Evolutionary conservation across 768 basidiomycete species (phyloP), one percentile per base, ranked within the genome.

Genomic region (Trametes cinnabarina): DNA sequence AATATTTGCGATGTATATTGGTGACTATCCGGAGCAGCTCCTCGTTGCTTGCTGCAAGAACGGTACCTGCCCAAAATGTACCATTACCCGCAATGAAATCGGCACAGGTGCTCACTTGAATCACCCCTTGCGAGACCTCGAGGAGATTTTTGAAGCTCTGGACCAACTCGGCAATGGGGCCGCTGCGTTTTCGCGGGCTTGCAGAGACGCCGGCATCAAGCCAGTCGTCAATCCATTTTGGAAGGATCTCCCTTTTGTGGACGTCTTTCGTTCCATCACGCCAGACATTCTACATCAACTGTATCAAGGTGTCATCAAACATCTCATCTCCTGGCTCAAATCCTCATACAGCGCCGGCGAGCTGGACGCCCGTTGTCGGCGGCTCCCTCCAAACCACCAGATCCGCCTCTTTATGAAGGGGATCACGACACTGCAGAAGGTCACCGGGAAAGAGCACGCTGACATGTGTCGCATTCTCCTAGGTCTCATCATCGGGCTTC

Each of bases 241-340:
- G 68, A 51, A 60, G 32, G 43, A 57, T 9, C 61, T 71, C 2
- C 66, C 68, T 0, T 68, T 67, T 50, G 25, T 35, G 12, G 55
- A 72, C 39, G 69, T 70, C 39, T 68, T 61, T 44, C 44, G 9
- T 1, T 41, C 65, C 3, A 68, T 71, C 41, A 66, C 66, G 4
- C 65, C 70, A 2, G 70, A 72, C 42, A 55, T 71, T 25, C 64
- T 72, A 3, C 71, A 72, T 47, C 71, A 72, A 32, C 47, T 72
- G 0, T 61, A 63, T 20, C 70, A 72, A 53, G 69, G 71, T 5
- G 43, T 72, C 11, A 25, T 71, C 51, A 71, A 71, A 42, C 65
- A 71, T 49, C 39, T 70, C 0, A 23, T 71, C 22, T 7, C 56
- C 3, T 71, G 71, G 71, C 8, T 69, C n/a, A 26, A 48, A 22